Conservation (phyloP, 371 early-diverging fungal species). For the Zopfochytrium polystomum region DNA sequence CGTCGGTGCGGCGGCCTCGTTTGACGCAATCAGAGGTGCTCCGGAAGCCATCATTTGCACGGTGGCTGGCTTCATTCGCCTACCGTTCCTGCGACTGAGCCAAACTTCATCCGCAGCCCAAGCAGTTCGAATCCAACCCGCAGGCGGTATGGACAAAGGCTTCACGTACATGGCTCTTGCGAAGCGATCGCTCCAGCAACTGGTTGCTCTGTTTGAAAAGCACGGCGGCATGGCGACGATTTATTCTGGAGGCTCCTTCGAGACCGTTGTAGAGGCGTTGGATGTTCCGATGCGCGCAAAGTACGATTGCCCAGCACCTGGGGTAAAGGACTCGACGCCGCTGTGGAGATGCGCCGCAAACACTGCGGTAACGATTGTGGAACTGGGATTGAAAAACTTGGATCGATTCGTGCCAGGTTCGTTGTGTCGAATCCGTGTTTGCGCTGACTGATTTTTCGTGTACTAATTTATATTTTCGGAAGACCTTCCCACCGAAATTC, state of each 20-base stretch:
- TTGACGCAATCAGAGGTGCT: slow-evolving; percentile 29
- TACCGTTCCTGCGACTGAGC: slow-evolving; percentile 38
- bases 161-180: slow-evolving; percentile 73
- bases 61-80: slow-evolving; percentile 34
- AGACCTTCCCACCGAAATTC: slow-evolving; percentile 57
- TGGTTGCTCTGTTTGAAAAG: slow-evolving; percentile 56
- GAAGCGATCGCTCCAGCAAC: slow-evolving; percentile 59
- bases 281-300: slow-evolving; percentile 72
- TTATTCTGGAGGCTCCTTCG: slow-evolving; percentile 69
- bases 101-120: slow-evolving; percentile 5
- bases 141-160: slow-evolving; percentile 21
- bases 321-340: slow-evolving; percentile 70
- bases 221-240: slow-evolving; percentile 51
- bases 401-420: slow-evolving; percentile 58
- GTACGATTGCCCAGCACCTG: slow-evolving; percentile 73
- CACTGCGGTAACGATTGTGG: slow-evolving; percentile 62
- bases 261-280: slow-evolving; percentile 57
- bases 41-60: slow-evolving; percentile 30
- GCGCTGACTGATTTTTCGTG: slow-evolving; percentile 1
- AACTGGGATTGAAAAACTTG: slow-evolving; percentile 58
- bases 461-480: not conserved
- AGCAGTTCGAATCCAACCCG: slow-evolving; percentile 11
- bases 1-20: slow-evolving; percentile 25
- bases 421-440: slow-evolving; percentile 5
- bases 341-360: slow-evolving; percentile 72